phyloP scores from a whole-genome alignment of 768 basidiomycete species.

The Termitomyces sp. region DNA sequence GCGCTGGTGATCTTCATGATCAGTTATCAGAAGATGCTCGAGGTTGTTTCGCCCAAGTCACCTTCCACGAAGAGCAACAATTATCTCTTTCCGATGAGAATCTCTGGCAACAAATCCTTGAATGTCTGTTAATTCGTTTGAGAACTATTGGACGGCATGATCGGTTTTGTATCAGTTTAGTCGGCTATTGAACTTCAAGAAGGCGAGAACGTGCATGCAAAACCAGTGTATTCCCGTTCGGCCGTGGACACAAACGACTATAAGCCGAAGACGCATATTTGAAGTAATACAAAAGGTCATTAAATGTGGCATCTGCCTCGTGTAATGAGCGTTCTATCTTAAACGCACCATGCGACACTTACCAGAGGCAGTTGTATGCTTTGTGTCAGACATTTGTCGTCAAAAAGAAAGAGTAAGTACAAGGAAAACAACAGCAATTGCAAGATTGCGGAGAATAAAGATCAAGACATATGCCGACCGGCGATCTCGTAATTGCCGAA shows the following conservation, averaged over 20 bases:
- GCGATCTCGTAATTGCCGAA: not conserved
- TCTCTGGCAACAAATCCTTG: conserved; percentile 49
- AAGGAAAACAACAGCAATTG: not conserved
- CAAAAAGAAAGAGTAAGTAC: not conserved
- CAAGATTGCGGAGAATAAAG: no score
- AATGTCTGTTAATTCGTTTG: conserved; percentile 34
- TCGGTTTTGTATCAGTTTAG: not conserved
- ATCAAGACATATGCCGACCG: no score
- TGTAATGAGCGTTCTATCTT: not conserved
- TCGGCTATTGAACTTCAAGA: not conserved
- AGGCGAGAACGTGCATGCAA: conserved; percentile 17
- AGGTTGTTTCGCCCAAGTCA: conserved; percentile 12
- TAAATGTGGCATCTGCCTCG: conserved; percentile 24
- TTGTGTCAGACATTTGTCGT: not conserved
- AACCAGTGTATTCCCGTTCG: conserved; percentile 43
- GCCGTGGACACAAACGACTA: conserved; percentile 35
- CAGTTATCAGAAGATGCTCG: not conserved
- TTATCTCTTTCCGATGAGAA: conserved; percentile 36
- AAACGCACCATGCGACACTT: not conserved
- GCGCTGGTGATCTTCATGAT: conserved; percentile 19
- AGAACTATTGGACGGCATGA: conserved; percentile 24
- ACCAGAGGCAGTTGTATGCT: not conserved
- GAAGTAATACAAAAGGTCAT: conserved; percentile 46
- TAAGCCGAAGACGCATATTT: conserved; percentile 53
- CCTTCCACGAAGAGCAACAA: conserved; percentile 48